These are phyloP conservation scores for Emericellopsis atlantica DNA, from an alignment of 2,329 filamentous ascomycete species.

Conservation along the genomic window DNA sequence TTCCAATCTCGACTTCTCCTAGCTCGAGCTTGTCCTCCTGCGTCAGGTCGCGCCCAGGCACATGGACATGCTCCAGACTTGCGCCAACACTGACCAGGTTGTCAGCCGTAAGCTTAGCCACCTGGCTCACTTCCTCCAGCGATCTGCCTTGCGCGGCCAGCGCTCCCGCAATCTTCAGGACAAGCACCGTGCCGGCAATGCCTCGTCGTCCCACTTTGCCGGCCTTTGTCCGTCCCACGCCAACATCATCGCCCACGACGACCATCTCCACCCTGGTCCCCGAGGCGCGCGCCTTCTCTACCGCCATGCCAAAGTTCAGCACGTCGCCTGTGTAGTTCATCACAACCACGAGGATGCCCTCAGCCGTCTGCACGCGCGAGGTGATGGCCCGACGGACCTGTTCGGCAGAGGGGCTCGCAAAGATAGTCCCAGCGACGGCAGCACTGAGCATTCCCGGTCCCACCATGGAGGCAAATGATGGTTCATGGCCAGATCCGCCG, in stretches of 20 bases:
- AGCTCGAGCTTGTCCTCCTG: conserved; percentile 40
- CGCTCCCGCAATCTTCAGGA: conserved; percentile 83
- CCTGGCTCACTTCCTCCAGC: conserved; percentile 58
- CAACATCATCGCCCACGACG: conserved; percentile 83
- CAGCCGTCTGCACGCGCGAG: conserved; percentile 53
- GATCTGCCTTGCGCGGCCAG: conserved; percentile 58
- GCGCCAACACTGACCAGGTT: conserved; percentile 81
- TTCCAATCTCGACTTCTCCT: conserved; percentile 53
- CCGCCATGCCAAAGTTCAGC: conserved; percentile 85
- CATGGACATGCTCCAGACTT: conserved; percentile 82
- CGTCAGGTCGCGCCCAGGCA: conserved; percentile 55
- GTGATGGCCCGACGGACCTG: conserved; percentile 70
- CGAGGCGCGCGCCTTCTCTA: conserved; percentile 78
- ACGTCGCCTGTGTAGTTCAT: conserved; percentile 94
- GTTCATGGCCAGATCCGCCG: conserved; percentile 84
- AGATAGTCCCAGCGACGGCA: conserved; percentile 77
- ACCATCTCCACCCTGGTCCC: conserved; percentile 77
- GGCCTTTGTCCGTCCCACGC: conserved; percentile 66
- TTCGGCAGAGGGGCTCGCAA: conserved; percentile 68
- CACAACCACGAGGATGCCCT: conserved; percentile 76
- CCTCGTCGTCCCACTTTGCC: conserved; percentile 90
- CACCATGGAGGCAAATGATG: conserved; percentile 76
- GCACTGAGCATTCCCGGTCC: conserved; percentile 69
- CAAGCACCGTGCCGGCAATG: conserved; percentile 81
- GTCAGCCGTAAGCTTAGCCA: conserved; percentile 57